Evolutionary conservation across 148 eudicot genomes (phyloP), one percentile per base, ranked within the genome.

Genomic region (Gaultheria prostrata): DNA sequence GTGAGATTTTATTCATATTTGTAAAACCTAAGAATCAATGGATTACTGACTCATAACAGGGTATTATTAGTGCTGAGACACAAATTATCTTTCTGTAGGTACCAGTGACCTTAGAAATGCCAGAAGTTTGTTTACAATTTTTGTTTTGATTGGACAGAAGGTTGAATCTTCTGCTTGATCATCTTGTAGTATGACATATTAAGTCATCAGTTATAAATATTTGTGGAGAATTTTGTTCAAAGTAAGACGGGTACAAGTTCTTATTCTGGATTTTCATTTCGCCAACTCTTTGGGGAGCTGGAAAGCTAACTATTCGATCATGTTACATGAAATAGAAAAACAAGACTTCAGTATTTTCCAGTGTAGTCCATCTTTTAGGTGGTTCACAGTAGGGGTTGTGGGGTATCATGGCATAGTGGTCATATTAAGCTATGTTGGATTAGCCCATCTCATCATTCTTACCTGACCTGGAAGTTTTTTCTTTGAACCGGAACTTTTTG

Each of bases 1-100:
- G 99, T 96, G 77, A 87, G 85, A 51, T 84, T 15, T 28, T 21
- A 17, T 80, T 33, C 11, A 11, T 28, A 26, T 24, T 57, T 32
- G 69, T 1, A 48, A 8, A 70, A 13, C 21, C 10, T 56, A 56
- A 56, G n/a, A 20, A 39, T 39, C 43, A 39, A 65, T 8, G 13
- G 72, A 65, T 28, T 24, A 65, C 33, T 65, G 35, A 65, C 28
- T 24, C 12, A 65, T 65, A 26, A 1, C 14, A 26, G 28, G 35
- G 24, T 26, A 45, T 21, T 24, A 73, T 75, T 20, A 45, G 1
- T 11, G 17, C 1, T 11, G 78, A 45, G 21, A 1, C 50, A 18
- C 50, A 73, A 20, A 8, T 73, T 69, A 69, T 69, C 39, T 26
- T 65, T 73, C 24, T 9, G 15, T 45, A 45, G 53, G 30, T 74